Evolutionary conservation across 1,139 yeast species (phyloP).

Genomic region (Hemisphaericaspora lyxosophila): DNA sequence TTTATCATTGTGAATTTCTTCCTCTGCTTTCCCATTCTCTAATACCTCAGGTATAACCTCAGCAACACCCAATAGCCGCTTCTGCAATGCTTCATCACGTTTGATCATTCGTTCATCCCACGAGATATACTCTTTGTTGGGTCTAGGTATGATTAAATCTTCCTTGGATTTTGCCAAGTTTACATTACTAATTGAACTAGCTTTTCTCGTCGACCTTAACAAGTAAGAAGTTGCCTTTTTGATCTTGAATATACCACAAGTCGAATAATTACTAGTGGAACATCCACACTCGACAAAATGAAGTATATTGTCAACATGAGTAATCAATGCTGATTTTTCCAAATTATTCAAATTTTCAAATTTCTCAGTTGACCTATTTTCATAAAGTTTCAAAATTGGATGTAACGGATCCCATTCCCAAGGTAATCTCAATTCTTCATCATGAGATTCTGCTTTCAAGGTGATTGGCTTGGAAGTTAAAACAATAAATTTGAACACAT

Average conservation of each 20-base stretch:
- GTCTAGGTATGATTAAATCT: constrained; percentile 36
- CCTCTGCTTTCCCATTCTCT: constrained; percentile 4
- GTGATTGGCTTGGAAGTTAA: constrained; percentile 56
- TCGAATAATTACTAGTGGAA: constrained; percentile 42
- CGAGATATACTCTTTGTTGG: constrained; percentile 33
- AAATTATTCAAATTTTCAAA: constrained; percentile 51
- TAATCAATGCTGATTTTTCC: constrained; percentile 54
- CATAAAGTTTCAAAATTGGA: constrained; percentile 62
- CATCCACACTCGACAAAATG: constrained; percentile 67
- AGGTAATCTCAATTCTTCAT: constrained; percentile 69
- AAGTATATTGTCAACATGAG: constrained; percentile 60
- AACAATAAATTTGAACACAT: constrained; percentile 54
- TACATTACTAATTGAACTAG: constrained; percentile 40
- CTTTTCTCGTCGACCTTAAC: constrained; percentile 57
- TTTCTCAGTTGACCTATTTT: constrained; percentile 27
- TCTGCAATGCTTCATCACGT: constrained; percentile 25
- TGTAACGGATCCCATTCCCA: constrained; percentile 90
- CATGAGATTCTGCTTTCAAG: constrained; percentile 25
- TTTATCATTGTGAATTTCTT: constrained; percentile 3
- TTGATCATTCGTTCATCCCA: constrained; percentile 38
- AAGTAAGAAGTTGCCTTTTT: constrained; percentile 61
- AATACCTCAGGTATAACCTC: constrained; percentile 4
- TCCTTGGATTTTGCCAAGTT: constrained; percentile 42
- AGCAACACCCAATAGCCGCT: constrained; percentile 5
- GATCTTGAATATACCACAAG: constrained; percentile 59